Base-by-base conservation (phyloP, 306 rosid species). In the Vicia faba region DNA sequence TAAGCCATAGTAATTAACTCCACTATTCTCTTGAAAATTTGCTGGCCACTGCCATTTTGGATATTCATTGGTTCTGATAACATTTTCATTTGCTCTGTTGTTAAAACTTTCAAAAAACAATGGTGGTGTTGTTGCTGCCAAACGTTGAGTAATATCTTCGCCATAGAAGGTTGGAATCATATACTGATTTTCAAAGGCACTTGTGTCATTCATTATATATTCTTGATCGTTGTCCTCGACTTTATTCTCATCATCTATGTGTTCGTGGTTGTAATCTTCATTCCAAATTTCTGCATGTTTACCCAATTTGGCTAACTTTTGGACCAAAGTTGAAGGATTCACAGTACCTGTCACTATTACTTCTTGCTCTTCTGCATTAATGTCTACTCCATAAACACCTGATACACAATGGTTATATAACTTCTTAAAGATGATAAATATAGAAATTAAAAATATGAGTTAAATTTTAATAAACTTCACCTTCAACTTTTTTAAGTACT, bases 281-380 rank as follows among this genome's bases (percentile, higher is more conserved):
- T 73, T 58, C 78, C 69, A 70, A 54, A 81, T 69, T 61, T 85
- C 91, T 54, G 83, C 86, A 73, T 78, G 87, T 73, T 87, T 87
- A 2, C 90, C 89, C 36, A 69, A 65, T 70, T 45, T 83, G 35
- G 36, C 71, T 72, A 85, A 71, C 75, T 74, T 81, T 18, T 75
- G 61, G 49, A 83, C 77, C 83, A 85, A 68, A 71, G 67, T 74
- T 19, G 80, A 45, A 55, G 85, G 70, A 59, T 85, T 73, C 29
- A 79, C 85, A 67, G 9, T 68, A 36, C 95, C 84, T 65, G 31
- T 73, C 41, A 85, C 82, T 15, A 31, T 60, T 45, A 71, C 87
- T 33, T 65, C 70, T 50, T 85, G 79, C 39, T 82, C 69, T 66
- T 82, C 89, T 19, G 43, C 80, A 48, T 80, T 72, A 56, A 84